A percentile compares a stretch with the other conserved stretches of the same genome.
phyloP scores from a whole-genome alignment of 495 filamentous ascomycete genomes.

The Daldinia bambusicola region DNA sequence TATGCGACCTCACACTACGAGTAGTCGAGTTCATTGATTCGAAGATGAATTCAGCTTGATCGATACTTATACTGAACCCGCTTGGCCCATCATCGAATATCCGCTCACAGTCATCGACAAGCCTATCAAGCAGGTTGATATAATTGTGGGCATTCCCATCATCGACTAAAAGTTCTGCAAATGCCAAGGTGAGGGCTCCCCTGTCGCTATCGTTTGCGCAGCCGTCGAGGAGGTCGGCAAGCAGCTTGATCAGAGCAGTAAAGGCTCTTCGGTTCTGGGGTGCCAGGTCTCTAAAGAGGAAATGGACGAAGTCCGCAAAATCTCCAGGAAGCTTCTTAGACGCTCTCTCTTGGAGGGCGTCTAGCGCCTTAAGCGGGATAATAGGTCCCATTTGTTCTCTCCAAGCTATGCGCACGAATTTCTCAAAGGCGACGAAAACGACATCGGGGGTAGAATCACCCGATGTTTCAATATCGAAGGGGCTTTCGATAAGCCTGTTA shows the following conservation, averaged over 20 bases:
- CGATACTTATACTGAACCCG: conserved; percentile 55
- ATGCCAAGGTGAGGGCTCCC: conserved; percentile 87
- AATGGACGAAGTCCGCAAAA: conserved; percentile 87
- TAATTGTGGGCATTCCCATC: conserved; percentile 82
- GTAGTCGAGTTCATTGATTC: conserved; percentile 60
- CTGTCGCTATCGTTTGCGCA: conserved; percentile 93
- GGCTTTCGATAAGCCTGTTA: conserved; percentile 84
- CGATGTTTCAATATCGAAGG: conserved; percentile 75
- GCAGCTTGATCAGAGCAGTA: conserved; percentile 81
- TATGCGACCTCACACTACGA: conserved; percentile 57
- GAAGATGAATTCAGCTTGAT: conserved; percentile 49
- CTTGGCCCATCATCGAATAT: conserved; percentile 76
- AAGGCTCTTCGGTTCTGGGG: conserved; percentile 94
- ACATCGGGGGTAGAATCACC: conserved; percentile 84
- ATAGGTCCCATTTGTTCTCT: conserved; percentile 86
- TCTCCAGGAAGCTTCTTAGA: conserved; percentile 77
- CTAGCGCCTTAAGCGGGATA: conserved; percentile 70
- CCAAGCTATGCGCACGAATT: conserved; percentile 91
- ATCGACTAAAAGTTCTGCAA: conserved; percentile 85
- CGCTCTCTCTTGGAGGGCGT: conserved; percentile 76
- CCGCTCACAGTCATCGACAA: conserved; percentile 90
- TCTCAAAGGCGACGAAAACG: conserved; percentile 94
- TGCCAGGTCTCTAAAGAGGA: conserved; percentile 78
- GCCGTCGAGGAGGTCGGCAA: conserved; percentile 91
- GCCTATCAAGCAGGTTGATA: conserved; percentile 87